Base-by-base conservation (phyloP, 106 monocot species). In the Gastrodia elata region DNA sequence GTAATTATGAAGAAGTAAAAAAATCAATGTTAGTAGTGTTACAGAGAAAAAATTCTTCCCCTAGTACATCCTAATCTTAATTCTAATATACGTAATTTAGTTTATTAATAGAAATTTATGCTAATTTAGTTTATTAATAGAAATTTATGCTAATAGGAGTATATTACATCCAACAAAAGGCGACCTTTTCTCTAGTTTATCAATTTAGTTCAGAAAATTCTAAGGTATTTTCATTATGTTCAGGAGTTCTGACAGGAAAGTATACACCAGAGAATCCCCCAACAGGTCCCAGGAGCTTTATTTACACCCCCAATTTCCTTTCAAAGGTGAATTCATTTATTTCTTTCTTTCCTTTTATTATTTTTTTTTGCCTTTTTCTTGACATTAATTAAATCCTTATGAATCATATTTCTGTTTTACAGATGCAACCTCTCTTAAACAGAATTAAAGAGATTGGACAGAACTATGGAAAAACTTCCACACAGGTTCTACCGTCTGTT, bases 251-350 rank as follows among this genome's bases (percentile, higher is more conserved):
- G 38, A 93, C 93, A 18, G 98, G 98, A 71, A 98, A 98, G 46
- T 98, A 98, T 65, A 91, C 93, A 1, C 87, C 93, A 38, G 78
- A 86, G 64, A 98, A 98, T 71, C 88, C 87, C 33, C 98, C 98
- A 38, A 91, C 76, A 48, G 98, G 98, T 8, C 98, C 98, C 26
- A 79, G 98, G n/a, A 85, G 93, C 10, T 77, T 76, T 27, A 91
- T 98, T n/a, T 98, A 98, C 78, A 98, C 98, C 49, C 77, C 87
- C 4, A 91, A 86, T 32, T 77, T 89, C 64, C 91, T 98, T 35
- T 77, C 74, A n/a, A 93, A 89, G 85, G 93, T 46, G 82, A 74
- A 55, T 74, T 18, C 58, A 38, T 65, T 5, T 33, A 49, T 3
- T 18, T n/a, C n/a, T n/a, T n/a, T n/a, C n/a, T n/a, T n/a, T n/a